Conservation (phyloP, 306 rosid species). For the Dalbergia oliveri region DNA sequence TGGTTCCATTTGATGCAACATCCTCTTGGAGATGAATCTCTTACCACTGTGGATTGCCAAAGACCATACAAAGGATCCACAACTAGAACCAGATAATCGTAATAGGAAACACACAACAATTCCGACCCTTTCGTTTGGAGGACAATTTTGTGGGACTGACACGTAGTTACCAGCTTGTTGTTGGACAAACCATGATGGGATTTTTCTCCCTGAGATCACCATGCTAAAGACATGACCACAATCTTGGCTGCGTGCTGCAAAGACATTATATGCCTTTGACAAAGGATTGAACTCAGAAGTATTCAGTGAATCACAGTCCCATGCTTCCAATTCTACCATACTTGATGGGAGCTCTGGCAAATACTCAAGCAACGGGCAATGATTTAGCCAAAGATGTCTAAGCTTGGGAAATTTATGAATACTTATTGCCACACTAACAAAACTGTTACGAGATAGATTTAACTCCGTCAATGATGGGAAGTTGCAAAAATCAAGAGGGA, state of each 20-base stretch:
- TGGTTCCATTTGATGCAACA: no score
- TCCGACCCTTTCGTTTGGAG: slow-evolving; percentile 44
- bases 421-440: background rate
- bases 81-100: background rate
- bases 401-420: background rate
- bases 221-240: background rate
- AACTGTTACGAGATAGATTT: background rate
- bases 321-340: background rate
- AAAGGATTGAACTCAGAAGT: background rate
- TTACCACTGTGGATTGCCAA: background rate
- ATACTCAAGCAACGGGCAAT: background rate
- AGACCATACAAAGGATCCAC: background rate
- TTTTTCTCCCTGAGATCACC: slow-evolving; percentile 15
- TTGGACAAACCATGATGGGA: slow-evolving; percentile 29
- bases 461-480: background rate
- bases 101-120: slow-evolving; percentile 49
- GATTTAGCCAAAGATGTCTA: background rate
- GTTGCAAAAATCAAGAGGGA: background rate
- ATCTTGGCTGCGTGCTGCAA: background rate
- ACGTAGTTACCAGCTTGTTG: slow-evolving; percentile 10
- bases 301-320: background rate
- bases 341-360: slow-evolving; percentile 11
- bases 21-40: background rate
- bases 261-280: background rate
- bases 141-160: slow-evolving; percentile 36